phyloP scores from a whole-genome alignment of 176 grass and related monocot species.

The Carex cristatella region DNA sequence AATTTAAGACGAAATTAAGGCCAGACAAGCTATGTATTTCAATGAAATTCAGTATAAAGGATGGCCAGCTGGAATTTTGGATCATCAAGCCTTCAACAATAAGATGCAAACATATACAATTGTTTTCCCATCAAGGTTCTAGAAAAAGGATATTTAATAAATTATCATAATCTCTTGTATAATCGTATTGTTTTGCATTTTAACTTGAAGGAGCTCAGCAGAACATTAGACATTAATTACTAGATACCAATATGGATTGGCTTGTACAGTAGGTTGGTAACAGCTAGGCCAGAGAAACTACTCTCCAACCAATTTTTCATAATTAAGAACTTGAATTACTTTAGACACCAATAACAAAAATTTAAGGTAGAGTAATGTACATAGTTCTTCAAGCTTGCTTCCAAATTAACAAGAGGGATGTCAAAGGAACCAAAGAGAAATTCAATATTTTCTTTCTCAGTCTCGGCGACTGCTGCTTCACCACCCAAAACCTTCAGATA shows the following conservation, averaged over 20 bases:
- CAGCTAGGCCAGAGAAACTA: neutral
- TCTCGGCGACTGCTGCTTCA: constrained; percentile 61
- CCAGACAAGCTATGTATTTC: neutral
- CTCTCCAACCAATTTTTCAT: neutral
- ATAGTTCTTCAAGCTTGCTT: constrained; percentile 76
- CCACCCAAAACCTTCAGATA: constrained; percentile 68
- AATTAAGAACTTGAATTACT: neutral
- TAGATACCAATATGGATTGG: neutral
- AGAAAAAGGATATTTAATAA: neutral
- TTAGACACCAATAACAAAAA: constrained; percentile 9
- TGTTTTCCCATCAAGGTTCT: neutral
- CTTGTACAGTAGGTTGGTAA: neutral
- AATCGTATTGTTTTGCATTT: neutral
- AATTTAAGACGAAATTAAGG: neutral
- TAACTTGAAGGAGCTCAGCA: neutral
- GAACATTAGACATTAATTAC: constrained; percentile 23
- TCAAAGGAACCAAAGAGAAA: constrained; percentile 97
- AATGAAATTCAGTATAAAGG: neutral
- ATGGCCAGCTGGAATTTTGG: neutral
- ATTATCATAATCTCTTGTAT: neutral
- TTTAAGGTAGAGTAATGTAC: constrained; percentile 31
- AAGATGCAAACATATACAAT: neutral
- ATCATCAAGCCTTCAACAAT: neutral
- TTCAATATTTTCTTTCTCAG: constrained; percentile 69
- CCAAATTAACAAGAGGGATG: constrained; percentile 85